Evolutionary conservation across 139 green algal genomes (phyloP).

Genomic region (Diplosphaera chodatii): DNA sequence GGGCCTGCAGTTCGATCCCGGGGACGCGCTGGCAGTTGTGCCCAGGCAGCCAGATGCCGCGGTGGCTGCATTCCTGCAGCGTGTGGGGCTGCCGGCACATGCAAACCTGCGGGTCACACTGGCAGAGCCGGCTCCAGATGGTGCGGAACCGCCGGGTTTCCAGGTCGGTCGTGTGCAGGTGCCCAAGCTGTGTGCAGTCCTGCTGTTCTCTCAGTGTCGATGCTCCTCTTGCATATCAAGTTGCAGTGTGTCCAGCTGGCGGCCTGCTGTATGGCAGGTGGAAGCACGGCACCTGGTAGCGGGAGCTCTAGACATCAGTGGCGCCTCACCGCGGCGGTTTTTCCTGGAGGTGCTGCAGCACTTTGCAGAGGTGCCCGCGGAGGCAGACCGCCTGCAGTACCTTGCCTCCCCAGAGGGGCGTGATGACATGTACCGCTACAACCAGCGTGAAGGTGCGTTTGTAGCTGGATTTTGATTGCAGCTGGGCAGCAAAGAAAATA

Average conservation of each 20-base stretch:
- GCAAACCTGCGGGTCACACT: slow-evolving; percentile 38
- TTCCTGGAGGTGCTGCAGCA: slow-evolving; percentile 81
- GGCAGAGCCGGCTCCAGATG: neutral
- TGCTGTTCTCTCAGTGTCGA: neutral
- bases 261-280: too few species aligned
- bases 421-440: slow-evolving; percentile 65
- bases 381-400: slow-evolving; percentile 77
- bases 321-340: slow-evolving; percentile 68
- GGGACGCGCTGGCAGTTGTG: slow-evolving; percentile 73
- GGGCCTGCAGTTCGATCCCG: slow-evolving; percentile 59
- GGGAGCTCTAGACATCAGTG: slow-evolving; percentile 74
- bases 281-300: slow-evolving; percentile 37
- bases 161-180: neutral
- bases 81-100: slow-evolving; percentile 37
- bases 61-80: slow-evolving; percentile 36
- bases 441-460: slow-evolving; percentile 34
- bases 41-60: slow-evolving; percentile 35
- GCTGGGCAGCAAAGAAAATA: too few species aligned
- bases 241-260: too few species aligned
- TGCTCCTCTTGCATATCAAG: too few species aligned
- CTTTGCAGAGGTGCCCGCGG: slow-evolving; percentile 40
- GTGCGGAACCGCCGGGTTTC: neutral
- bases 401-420: slow-evolving; percentile 70
- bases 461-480: neutral
- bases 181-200: too few species aligned